Conservation (phyloP, 179 eudicot genomes). For the Corrigiola litoralis region DNA sequence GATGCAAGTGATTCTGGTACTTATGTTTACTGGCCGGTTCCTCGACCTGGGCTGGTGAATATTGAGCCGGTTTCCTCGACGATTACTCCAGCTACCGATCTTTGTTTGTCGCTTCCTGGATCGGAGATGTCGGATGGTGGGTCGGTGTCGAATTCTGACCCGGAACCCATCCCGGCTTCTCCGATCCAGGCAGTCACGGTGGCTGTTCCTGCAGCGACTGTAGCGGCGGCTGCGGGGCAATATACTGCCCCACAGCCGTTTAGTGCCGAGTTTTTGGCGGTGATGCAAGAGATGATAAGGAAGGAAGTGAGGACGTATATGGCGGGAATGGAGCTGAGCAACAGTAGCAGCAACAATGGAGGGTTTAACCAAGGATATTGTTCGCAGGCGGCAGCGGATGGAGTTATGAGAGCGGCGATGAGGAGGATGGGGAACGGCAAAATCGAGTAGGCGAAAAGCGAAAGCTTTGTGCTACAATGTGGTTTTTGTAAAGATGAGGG, state of each 20-base stretch:
- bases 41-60: slow-evolving; percentile 14
- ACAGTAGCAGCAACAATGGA: background rate
- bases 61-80: background rate
- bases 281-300: slow-evolving; percentile 46
- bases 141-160: background rate
- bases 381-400: slow-evolving; percentile 34
- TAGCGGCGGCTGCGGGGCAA: background rate
- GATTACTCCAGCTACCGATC: slow-evolving; percentile 26
- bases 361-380: slow-evolving; percentile 15
- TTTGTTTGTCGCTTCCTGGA: slow-evolving; percentile 38
- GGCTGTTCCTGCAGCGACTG: background rate
- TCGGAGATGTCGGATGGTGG: slow-evolving; percentile 11
- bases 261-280: slow-evolving; percentile 35
- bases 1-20: slow-evolving; percentile 31
- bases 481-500: background rate
- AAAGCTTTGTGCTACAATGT: background rate
- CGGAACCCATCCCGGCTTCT: slow-evolving; percentile 2
- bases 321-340: slow-evolving; percentile 31
- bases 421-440: slow-evolving; percentile 33
- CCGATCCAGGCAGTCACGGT: background rate
- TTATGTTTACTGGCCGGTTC: slow-evolving; percentile 23
- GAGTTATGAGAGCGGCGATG: slow-evolving; percentile 33
- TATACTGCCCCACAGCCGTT: slow-evolving; percentile 4
- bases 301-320: slow-evolving; percentile 43
- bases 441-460: slow-evolving; percentile 19